Conservation (phyloP, 169 alveolate species). For the Cryptosporidium tyzzeri region DNA sequence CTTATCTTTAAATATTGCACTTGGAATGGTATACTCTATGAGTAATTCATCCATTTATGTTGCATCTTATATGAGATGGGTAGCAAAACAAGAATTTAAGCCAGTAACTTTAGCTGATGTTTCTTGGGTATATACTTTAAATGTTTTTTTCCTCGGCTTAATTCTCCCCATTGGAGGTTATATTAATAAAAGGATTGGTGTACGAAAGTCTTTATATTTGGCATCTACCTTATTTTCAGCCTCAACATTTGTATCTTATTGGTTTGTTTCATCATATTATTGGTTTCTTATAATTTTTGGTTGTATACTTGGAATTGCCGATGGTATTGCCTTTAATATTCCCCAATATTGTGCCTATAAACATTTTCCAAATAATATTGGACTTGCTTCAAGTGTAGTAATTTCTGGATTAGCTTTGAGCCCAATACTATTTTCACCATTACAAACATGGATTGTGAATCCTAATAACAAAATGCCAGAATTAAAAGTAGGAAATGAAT, state of each 20-base stretch:
- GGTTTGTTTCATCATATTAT: conserved; percentile 44
- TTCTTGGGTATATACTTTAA: conserved; percentile 72
- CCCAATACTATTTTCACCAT: conserved; percentile 64
- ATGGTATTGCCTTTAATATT: conserved; percentile 60
- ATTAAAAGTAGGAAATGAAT: conserved; percentile 25
- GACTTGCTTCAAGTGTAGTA: conserved; percentile 55
- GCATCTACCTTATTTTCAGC: conserved; percentile 10
- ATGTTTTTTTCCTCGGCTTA: conserved; percentile 42
- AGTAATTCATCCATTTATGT: conserved; percentile 66
- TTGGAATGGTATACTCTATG: conserved; percentile 72
- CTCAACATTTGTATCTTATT: conserved; percentile 43
- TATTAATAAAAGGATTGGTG: conserved; percentile 26
- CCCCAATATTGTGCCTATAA: conserved; percentile 69
- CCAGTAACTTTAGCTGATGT: conserved; percentile 42
- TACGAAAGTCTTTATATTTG: conserved; percentile 29
- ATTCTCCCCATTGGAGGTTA: conserved; percentile 67
- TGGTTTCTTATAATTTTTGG: conserved; percentile 54
- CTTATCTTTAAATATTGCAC: conserved; percentile 38
- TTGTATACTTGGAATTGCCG: conserved; percentile 57
- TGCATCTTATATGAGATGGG: conserved; percentile 60
- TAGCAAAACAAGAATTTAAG: background rate
- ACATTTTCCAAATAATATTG: conserved; percentile 44
- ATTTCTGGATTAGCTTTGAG: conserved; percentile 64
- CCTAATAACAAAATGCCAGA: conserved; percentile 37
- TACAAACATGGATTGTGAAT: conserved; percentile 52